Percentiles rank a stretch among this genome's conserved stretches.
Evolutionary conservation across 2,329 filamentous ascomycete species (phyloP).

Genomic region (Fusarium tupiense): DNA sequence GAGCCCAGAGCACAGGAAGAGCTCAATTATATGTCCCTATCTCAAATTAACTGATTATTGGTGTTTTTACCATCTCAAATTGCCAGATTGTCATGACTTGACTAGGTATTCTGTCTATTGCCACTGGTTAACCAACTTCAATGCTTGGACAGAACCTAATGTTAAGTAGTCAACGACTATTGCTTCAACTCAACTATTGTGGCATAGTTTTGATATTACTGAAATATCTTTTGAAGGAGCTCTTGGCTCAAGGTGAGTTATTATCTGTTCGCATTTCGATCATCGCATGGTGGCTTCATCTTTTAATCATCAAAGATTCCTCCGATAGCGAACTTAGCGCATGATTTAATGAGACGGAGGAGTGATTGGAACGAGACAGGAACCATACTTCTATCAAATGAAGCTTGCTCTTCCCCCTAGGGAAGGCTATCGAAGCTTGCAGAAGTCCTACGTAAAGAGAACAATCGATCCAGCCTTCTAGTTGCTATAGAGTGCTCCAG

Average conservation of each 20-base stretch:
- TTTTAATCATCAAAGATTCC: rapidly evolving
- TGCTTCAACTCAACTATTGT: background rate
- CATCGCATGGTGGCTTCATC: rapidly evolving
- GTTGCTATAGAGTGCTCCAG: background rate
- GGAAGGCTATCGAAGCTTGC: background rate
- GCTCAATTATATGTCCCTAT: background rate
- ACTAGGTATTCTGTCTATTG: background rate
- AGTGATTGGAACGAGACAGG: background rate
- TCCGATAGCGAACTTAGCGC: rapidly evolving
- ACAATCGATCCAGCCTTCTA: background rate
- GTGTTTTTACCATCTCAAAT: too few species aligned
- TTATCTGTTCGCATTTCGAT: too few species aligned
- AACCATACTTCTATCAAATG: rapidly evolving
- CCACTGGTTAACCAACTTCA: rapidly evolving
- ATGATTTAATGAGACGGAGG: rapidly evolving
- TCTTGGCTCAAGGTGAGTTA: rapidly evolving
- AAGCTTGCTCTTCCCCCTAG: rapidly evolving
- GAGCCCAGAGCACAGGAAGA: background rate
- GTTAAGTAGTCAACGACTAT: too few species aligned
- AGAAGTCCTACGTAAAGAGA: background rate
- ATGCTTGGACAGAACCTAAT: rapidly evolving
- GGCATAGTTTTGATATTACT: too few species aligned
- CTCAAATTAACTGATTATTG: background rate
- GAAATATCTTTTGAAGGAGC: rapidly evolving
- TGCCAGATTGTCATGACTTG: background rate